A percentile compares a stretch with the other conserved stretches of the same genome.
Evolutionary conservation across 2,329 filamentous ascomycete species (phyloP).

Genomic region (Colletotrichum sidae): DNA sequence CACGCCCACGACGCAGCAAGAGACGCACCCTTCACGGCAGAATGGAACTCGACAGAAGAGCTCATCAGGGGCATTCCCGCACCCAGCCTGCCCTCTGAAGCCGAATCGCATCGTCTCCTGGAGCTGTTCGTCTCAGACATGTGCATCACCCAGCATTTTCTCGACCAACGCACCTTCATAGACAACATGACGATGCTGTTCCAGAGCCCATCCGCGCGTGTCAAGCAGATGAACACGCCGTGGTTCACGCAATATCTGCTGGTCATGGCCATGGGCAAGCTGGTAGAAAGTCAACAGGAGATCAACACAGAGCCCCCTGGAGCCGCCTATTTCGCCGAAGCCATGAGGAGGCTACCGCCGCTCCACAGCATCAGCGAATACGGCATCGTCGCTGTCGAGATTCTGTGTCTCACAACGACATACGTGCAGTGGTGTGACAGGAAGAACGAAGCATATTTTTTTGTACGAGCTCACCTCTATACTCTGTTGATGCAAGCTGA

Average conservation of each 20-base stretch:
- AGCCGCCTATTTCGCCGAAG: constrained; percentile 43
- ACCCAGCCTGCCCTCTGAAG: constrained; percentile 33
- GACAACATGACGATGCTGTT: constrained; percentile 43
- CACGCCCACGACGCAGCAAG: constrained; percentile 5
- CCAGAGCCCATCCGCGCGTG: constrained; percentile 38
- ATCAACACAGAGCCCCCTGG: constrained; percentile 39
- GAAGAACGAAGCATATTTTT: constrained; percentile 45
- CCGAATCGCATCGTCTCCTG: constrained; percentile 40
- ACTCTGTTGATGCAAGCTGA: neutral
- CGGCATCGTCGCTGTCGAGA: constrained; percentile 43
- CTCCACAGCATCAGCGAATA: constrained; percentile 42
- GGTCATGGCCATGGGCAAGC: constrained; percentile 46
- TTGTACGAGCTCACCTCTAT: constrained; percentile 31
- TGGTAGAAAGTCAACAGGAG: constrained; percentile 41
- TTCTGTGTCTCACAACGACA: constrained; percentile 41
- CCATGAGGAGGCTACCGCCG: constrained; percentile 42
- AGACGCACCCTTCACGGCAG: constrained; percentile 28
- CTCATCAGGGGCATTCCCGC: constrained; percentile 32
- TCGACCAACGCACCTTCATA: constrained; percentile 43
- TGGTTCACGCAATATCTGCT: constrained; percentile 45
- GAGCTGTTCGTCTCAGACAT: constrained; percentile 42
- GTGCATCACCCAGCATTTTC: constrained; percentile 44
- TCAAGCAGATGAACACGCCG: constrained; percentile 38
- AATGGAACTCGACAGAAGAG: constrained; percentile 34
- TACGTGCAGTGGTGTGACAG: constrained; percentile 46